phyloP scores from a whole-genome alignment of 352 stramenopile species.

The Hyaloperonospora arabidopsidis region DNA sequence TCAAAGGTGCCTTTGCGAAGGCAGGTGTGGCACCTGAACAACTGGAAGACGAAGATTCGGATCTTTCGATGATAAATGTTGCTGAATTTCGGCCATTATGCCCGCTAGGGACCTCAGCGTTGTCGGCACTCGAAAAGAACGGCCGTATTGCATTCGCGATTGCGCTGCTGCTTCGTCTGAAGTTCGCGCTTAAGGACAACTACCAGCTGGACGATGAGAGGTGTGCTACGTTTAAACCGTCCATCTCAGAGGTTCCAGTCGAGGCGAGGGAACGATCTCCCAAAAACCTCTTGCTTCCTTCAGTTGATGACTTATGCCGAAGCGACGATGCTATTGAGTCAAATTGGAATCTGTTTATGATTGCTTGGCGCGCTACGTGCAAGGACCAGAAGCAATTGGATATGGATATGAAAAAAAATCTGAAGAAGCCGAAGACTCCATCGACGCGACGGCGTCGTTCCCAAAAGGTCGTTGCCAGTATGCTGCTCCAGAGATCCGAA shows the following conservation, averaged over 20 bases:
- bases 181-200: constrained; percentile 63
- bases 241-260: constrained; percentile 14
- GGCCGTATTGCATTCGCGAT: constrained; percentile 45
- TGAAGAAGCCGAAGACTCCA: constrained; percentile 12
- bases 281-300: constrained; percentile 23
- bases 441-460: constrained; percentile 35
- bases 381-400: constrained; percentile 71
- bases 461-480: constrained; percentile 22
- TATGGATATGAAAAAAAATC: constrained; percentile 32
- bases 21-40: constrained; percentile 30
- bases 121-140: constrained; percentile 14
- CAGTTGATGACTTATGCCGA: constrained; percentile 33
- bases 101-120: constrained; percentile 5
- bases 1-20: constrained; percentile 43
- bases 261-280: constrained; percentile 26
- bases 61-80: constrained; percentile 40
- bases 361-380: constrained; percentile 38
- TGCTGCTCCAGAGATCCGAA: constrained; percentile 14
- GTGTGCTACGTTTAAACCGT: constrained; percentile 75
- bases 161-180: constrained; percentile 59
- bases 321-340: constrained; percentile 28
- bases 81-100: constrained; percentile 21
- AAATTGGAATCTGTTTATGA: constrained; percentile 58
- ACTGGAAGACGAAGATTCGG: constrained; percentile 41
- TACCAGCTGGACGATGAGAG: constrained; percentile 71